Conservation (phyloP, 2,329 filamentous ascomycete species). For the Triangularia setosa region DNA sequence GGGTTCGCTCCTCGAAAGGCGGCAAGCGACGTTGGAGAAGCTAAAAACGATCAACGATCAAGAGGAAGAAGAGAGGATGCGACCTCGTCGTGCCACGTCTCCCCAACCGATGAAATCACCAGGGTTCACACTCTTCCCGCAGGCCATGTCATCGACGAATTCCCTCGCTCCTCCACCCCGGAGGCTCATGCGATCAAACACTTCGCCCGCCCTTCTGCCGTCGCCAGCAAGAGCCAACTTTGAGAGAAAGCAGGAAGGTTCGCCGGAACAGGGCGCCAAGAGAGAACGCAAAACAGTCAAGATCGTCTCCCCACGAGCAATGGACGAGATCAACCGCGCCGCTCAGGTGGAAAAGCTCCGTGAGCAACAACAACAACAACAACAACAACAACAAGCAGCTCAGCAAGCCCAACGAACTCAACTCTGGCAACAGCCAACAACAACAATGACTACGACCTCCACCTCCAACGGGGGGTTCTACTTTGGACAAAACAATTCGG, state of each 20-base stretch:
- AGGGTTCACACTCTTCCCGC: constrained; percentile 43
- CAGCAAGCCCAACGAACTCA: constrained; percentile 5
- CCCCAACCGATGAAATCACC: constrained; percentile 46
- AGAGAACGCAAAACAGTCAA: constrained; percentile 26
- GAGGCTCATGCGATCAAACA: constrained; percentile 46
- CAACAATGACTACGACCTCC: not conserved
- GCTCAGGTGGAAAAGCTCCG: constrained; percentile 23
- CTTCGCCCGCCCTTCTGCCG: constrained; percentile 47
- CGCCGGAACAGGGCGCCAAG: constrained; percentile 1
- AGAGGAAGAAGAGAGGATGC: constrained; percentile 29
- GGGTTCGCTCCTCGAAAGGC: constrained; percentile 49
- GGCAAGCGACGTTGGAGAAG: constrained; percentile 56
- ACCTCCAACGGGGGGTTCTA: not conserved
- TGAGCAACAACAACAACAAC: constrained; percentile 25
- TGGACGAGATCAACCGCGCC: constrained; percentile 26
- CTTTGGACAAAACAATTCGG: constrained; percentile 22
- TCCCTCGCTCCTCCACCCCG: constrained; percentile 30
- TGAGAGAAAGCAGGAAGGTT: constrained; percentile 24
- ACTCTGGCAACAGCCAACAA: not conserved
- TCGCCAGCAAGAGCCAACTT: constrained; percentile 41
- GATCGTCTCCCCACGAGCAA: constrained; percentile 27
- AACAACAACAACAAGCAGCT: constrained; percentile 15
- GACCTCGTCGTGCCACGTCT: constrained; percentile 45
- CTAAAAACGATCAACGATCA: constrained; percentile 52
- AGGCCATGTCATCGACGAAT: constrained; percentile 15